Conservation (phyloP, 768 basidiomycete genomes). For the Galerina marginata region DNA sequence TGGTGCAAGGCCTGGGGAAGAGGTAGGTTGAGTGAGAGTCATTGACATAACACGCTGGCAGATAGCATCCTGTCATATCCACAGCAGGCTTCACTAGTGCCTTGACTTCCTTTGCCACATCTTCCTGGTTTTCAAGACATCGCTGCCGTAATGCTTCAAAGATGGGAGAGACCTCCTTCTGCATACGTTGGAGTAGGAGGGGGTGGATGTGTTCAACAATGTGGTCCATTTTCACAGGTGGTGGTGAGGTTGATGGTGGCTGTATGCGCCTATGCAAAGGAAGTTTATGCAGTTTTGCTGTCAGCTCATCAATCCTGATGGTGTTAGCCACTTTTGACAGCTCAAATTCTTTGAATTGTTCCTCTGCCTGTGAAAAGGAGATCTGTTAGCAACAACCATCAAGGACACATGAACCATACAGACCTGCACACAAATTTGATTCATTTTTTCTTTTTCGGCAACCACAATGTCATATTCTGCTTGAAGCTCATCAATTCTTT, state of each 20-base stretch:
- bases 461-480: slow-evolving; percentile 34
- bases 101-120: slow-evolving; percentile 31
- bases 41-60: slow-evolving; percentile 25
- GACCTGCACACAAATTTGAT: slow-evolving; percentile 33
- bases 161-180: slow-evolving; percentile 28
- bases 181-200: slow-evolving; percentile 26
- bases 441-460: slow-evolving; percentile 46
- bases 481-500: slow-evolving; percentile 30
- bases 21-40: background rate
- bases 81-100: slow-evolving; percentile 36
- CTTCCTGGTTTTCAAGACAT: slow-evolving; percentile 27
- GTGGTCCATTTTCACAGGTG: slow-evolving; percentile 19
- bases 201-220: slow-evolving; percentile 24
- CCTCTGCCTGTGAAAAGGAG: slow-evolving; percentile 16
- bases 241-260: slow-evolving; percentile 7
- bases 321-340: slow-evolving; percentile 25
- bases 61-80: slow-evolving; percentile 34
- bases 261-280: slow-evolving; percentile 18
- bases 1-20: background rate
- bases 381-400: background rate
- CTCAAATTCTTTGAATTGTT: slow-evolving; percentile 22
- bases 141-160: slow-evolving; percentile 28
- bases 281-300: slow-evolving; percentile 29
- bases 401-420: background rate
- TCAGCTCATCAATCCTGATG: slow-evolving; percentile 28